Evolutionary conservation across 768 basidiomycete species (phyloP), one percentile per base, ranked within the genome.

Genomic region (Mycena chlorophos): DNA sequence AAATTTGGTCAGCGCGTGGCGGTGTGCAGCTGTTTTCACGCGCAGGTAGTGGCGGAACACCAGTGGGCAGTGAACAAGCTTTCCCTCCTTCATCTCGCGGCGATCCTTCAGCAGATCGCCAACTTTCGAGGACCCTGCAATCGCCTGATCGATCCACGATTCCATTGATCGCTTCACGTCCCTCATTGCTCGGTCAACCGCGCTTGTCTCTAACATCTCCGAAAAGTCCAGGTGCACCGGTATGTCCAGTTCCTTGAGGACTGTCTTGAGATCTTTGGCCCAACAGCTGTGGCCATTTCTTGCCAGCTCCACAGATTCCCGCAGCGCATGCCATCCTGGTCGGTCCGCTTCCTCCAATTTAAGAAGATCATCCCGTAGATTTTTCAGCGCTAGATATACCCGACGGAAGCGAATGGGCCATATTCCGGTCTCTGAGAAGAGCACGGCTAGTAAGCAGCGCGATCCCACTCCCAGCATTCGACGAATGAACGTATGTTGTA

Each of bases 351-450:
- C 34, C 10, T 31, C 52, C 2, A 57, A 19, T 3, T 45, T 29
- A 13, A 51, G 19, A 8, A 51, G 30, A 46, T n/a, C n/a, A n/a
- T 51, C 42, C 17, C 49, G 22, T 26, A 51, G 49, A 12, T 30
- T 28, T 27, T 45, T 31, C 17, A 46, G 50, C 25, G 51, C 51
- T 25, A 47, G 45, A 47, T 47, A 47, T 6, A 47, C 31, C 16
- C 54, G 29, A 6, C 54, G 54, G 48, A 19, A 51, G 10, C 49
- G 30, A 5, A 56, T 56, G 16, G 54, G 54, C 54, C 31, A 42
- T 37, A 51, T 50, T 38, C 48, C 48, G 19, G 48, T 45, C 43
- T 58, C 52, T 5, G 56, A 47, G 46, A 52, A 52, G 8, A 53
- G 23, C 6, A 54, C 20, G 12, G 39, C 34, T 8, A 5, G 16